Base-by-base conservation (phyloP, 2,329 filamentous ascomycete genomes). In the Diplodia scrobiculata region DNA sequence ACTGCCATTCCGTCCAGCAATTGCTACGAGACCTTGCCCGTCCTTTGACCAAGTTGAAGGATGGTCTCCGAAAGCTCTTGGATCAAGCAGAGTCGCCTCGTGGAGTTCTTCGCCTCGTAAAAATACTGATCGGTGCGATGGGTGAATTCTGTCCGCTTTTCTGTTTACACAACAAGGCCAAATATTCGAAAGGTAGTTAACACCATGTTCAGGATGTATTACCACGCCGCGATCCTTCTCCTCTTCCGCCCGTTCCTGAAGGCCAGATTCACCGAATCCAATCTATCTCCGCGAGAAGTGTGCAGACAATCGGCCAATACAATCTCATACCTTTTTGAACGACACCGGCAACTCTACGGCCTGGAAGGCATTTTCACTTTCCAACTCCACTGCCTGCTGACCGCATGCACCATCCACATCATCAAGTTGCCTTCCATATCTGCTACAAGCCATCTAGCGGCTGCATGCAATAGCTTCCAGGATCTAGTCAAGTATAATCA, bases 401-500 rank as follows among this genome's bases (percentile, higher is more conserved):
- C 70, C 4, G 65, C 69, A 32, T 68, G 68, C 63, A 70, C 69
- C 14, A 70, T 70, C 29, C 69, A 70, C 65, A 68, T 70, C 47
- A 69, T 71, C 65, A 72, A 70, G 52, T 25, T 70, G 2, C 67
- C 70, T 4, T 64, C 71, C 13, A 69, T 71, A 45, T 67, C 69
- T 7, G 59, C 68, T 27, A 68, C 68, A 79, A 88, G 86, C 74
- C 91, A 68, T 59, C 63, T 72, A 14, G 69, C 66, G n/a, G 65
- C 59, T n/a, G 70, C 71, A 19, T 71, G 69, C 63, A 65, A 72
- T 34, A 54, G 47, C 52, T 70, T 72, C 54, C 70, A 72, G n/a
- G 70, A 72, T 25, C 60, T 72, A 3, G 63, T 68, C 27, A 53
- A 51, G 27, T 48, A 67, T 34, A 71, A 68, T 63, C 62, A 67